These are phyloP conservation scores for Nicotiana attenuata DNA, from an alignment of 257 asterid species.

Conservation along the genomic window DNA sequence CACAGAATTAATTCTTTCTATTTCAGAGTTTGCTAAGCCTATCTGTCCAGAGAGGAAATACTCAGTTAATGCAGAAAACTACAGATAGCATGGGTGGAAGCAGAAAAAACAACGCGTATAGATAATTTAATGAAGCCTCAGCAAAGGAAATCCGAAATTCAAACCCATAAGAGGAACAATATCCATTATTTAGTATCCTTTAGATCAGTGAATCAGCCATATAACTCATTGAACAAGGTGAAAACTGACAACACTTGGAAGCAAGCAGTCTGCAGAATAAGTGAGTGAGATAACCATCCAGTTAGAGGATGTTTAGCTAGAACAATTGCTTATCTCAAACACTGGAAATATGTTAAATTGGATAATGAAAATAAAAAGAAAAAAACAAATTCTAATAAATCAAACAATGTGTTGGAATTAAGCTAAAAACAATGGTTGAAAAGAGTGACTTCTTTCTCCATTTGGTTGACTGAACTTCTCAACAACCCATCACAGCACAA, in stretches of 20 bases:
- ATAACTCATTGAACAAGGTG: background rate
- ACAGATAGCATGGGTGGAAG: background rate
- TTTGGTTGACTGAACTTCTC: constrained; percentile 22
- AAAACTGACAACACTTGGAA: background rate
- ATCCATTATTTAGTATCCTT: background rate
- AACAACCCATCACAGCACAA: constrained; percentile 87
- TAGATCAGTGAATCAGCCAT: constrained; percentile 5
- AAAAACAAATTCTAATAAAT: constrained; percentile 4
- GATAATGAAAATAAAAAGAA: background rate
- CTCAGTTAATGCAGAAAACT: background rate
- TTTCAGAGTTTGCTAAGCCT: too few relatives aligned
- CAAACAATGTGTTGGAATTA: constrained; percentile 19
- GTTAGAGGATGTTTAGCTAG: constrained; percentile 1
- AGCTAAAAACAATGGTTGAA: constrained; percentile 27
- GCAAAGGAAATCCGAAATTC: background rate
- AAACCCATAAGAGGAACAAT: background rate
- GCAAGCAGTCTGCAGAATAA: background rate
- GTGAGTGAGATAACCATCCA: background rate
- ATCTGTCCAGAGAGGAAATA: background rate
- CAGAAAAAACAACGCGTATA: background rate
- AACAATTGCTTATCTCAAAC: constrained; percentile 3
- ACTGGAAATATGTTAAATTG: constrained; percentile 2
- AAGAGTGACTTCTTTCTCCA: constrained; percentile 13
- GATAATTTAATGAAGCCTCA: background rate
- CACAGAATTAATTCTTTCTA: too few relatives aligned